A percentile compares a stretch with the other conserved stretches of the same genome.
phyloP scores from a whole-genome alignment of 345 rosid genomes.

The Melastoma malabathricum region DNA sequence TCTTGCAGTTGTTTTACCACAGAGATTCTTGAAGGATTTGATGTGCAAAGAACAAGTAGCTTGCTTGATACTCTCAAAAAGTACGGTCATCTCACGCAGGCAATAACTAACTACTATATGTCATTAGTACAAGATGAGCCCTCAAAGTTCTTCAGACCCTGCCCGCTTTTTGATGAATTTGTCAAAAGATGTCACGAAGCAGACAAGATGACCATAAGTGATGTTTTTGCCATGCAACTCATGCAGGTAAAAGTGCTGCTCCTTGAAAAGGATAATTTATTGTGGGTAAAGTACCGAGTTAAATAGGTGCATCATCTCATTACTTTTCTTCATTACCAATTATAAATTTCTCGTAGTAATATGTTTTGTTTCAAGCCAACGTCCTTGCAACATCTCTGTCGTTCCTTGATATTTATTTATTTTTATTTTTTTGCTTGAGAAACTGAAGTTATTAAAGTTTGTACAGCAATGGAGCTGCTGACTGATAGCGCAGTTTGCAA shows the following conservation, averaged over 20 bases:
- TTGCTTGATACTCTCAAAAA: slow-evolving; percentile 68
- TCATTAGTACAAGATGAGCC: slow-evolving; percentile 20
- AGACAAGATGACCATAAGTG: slow-evolving; percentile 72
- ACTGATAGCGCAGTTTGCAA: no score
- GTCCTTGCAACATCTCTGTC: no score
- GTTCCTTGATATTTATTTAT: no score
- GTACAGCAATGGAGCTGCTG: no score
- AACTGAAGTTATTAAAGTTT: no score
- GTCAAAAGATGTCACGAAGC: slow-evolving; percentile 59
- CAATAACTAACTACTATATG: slow-evolving; percentile 50
- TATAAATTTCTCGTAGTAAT: no score
- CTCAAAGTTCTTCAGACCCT: slow-evolving; percentile 20
- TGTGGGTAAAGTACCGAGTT: not conserved
- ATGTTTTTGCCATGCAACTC: slow-evolving; percentile 81
- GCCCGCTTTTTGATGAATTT: slow-evolving; percentile 51
- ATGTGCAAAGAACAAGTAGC: slow-evolving; percentile 62
- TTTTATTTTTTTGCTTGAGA: no score
- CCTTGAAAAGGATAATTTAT: slow-evolving; percentile 2
- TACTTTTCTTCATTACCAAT: no score
- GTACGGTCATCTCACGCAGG: slow-evolving; percentile 60
- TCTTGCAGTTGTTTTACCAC: slow-evolving; percentile 77
- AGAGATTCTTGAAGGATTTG: slow-evolving; percentile 87
- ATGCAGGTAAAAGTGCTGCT: slow-evolving; percentile 60
- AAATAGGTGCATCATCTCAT: not conserved
- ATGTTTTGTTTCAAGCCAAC: no score